A percentile compares a stretch with the other conserved stretches of the same genome.
phyloP scores from a whole-genome alignment of 2,329 filamentous ascomycete genomes.

The Fusarium setosum region DNA sequence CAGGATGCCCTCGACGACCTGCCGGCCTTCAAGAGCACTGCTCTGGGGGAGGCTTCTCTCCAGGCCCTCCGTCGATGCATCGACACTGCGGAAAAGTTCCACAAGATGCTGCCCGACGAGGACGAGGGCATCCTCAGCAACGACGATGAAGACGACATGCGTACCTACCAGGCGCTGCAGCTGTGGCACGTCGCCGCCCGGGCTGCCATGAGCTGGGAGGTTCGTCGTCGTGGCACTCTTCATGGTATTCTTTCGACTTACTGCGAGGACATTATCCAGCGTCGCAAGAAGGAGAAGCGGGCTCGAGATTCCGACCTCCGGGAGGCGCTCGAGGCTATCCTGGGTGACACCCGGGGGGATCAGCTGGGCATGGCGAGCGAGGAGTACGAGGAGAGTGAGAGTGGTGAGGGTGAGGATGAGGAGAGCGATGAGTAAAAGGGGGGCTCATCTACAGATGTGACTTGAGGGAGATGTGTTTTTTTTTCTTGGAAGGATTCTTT shows the following conservation, averaged over 20 bases:
- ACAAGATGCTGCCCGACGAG: constrained; percentile 6
- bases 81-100: constrained; percentile 20
- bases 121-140: constrained; percentile 5
- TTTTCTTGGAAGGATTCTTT: constrained; percentile 1
- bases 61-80: constrained; percentile 19
- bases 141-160: constrained; percentile 1
- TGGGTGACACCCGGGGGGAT: constrained; percentile 20
- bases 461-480: background rate
- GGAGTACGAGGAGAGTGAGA: background rate
- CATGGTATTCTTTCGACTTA: constrained; percentile 15
- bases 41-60: constrained; percentile 8
- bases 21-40: constrained; percentile 7
- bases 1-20: constrained; percentile 1
- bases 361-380: constrained; percentile 6
- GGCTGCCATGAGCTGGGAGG: constrained; percentile 30
- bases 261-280: constrained; percentile 21
- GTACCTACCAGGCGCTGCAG: constrained; percentile 20
- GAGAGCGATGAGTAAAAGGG: too few relatives aligned
- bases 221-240: background rate
- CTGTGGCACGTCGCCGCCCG: constrained; percentile 31
- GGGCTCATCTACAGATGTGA: too few relatives aligned
- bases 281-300: constrained; percentile 8
- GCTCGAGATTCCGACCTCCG: constrained; percentile 12
- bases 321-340: constrained; percentile 10
- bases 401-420: background rate